phyloP scores from a whole-genome alignment of 495 filamentous ascomycete genomes.

The Xanthoparmelia taractica region DNA sequence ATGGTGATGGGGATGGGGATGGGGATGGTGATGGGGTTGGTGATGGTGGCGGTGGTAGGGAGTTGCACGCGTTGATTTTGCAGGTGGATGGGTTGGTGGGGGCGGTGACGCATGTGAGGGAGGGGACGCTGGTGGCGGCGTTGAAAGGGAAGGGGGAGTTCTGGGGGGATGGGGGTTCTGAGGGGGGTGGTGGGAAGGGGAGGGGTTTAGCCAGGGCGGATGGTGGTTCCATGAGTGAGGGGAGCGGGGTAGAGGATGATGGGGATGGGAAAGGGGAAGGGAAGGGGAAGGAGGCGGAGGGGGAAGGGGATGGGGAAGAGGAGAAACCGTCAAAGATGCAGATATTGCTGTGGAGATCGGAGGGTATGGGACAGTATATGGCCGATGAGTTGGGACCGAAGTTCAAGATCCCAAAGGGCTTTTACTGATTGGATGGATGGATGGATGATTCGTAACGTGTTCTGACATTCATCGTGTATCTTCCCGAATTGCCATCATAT shows the following conservation, averaged over 20 bases:
- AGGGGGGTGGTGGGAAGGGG: not conserved
- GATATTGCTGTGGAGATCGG: constrained; percentile 20
- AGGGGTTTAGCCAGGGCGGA: constrained; percentile 5
- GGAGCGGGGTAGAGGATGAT: not conserved
- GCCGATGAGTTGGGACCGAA: constrained; percentile 11
- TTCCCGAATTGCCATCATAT: too few relatives aligned
- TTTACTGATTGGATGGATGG: constrained; percentile 16
- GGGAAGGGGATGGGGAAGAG: constrained; percentile 1
- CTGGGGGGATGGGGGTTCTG: not conserved
- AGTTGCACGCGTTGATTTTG: constrained; percentile 13
- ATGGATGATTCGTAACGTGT: too few relatives aligned
- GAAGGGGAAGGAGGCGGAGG: not conserved
- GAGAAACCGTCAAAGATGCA: constrained; percentile 11
- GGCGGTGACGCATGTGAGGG: constrained; percentile 16
- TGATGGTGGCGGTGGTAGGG: too few relatives aligned
- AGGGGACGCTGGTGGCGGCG: constrained; percentile 18
- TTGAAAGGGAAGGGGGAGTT: constrained; percentile 11
- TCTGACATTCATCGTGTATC: too few relatives aligned
- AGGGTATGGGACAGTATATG: constrained; percentile 20
- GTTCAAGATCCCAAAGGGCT: constrained; percentile 19
- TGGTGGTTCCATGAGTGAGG: not conserved
- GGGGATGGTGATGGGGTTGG: too few relatives aligned
- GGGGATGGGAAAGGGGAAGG: constrained; percentile 2
- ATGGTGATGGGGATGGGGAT: too few relatives aligned
- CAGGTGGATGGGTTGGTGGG: constrained; percentile 17